phyloP scores from a whole-genome alignment of 1,139 yeast genomes.

The Geotrichum cucujoidarum region DNA sequence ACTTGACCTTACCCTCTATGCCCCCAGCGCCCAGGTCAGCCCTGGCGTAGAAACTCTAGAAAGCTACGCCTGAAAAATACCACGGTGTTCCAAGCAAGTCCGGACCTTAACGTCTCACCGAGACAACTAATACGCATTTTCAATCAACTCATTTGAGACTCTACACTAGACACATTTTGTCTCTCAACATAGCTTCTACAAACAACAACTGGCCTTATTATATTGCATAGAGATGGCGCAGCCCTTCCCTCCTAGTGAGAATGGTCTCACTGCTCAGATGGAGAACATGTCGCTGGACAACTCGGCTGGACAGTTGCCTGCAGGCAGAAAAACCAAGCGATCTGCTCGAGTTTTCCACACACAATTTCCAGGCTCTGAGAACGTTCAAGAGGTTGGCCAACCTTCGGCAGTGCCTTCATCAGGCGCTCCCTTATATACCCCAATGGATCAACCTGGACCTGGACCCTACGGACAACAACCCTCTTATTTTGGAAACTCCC shows the following conservation, averaged over 20 bases:
- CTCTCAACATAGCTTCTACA: too few relatives aligned
- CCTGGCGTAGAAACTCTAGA: too few relatives aligned
- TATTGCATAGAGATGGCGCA: background rate
- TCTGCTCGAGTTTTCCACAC: constrained; percentile 27
- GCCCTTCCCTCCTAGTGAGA: background rate
- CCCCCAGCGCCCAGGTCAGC: too few relatives aligned
- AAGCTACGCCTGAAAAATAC: background rate
- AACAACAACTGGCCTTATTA: background rate
- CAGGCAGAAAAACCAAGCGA: constrained; percentile 16
- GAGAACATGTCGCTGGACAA: constrained; percentile 3
- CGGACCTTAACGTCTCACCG: too few relatives aligned
- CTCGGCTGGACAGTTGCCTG: background rate
- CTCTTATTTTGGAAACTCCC: background rate
- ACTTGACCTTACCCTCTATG: background rate
- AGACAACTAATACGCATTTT: too few relatives aligned
- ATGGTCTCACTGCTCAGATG: constrained; percentile 10
- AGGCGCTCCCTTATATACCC: background rate
- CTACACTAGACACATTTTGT: too few relatives aligned
- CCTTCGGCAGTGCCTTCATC: background rate
- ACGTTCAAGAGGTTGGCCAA: too few relatives aligned
- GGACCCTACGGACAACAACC: background rate
- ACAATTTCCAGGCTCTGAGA: background rate
- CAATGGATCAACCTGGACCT: background rate
- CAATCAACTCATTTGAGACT: too few relatives aligned
- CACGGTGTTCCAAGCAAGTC: background rate